Conservation (phyloP, 2,329 filamentous ascomycete species). For the Sporothrix mexicana region DNA sequence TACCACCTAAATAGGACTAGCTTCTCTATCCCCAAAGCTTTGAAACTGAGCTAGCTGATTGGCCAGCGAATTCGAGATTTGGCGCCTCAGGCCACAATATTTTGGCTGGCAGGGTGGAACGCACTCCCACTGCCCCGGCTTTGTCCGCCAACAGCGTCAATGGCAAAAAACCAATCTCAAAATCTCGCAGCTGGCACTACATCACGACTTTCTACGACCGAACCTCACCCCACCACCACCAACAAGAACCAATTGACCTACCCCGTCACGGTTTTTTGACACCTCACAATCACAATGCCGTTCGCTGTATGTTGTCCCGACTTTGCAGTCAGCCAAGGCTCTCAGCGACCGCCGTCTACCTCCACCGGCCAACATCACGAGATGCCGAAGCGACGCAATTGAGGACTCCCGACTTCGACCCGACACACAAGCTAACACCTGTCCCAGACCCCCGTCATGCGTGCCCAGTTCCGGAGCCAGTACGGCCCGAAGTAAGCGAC, state of each 20-base stretch:
- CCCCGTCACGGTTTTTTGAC: conserved; percentile 22
- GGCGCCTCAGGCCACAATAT: conserved; percentile 30
- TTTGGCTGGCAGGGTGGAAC: background rate
- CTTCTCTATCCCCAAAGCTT: conserved; percentile 10
- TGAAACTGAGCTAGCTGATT: conserved; percentile 37
- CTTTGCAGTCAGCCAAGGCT: too few relatives aligned
- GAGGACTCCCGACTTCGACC: background rate
- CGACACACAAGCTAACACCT: conserved; percentile 14
- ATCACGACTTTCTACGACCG: conserved; percentile 34
- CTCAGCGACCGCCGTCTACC: too few relatives aligned
- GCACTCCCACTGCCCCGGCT: conserved; percentile 40
- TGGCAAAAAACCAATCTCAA: conserved; percentile 32
- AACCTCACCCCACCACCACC: conserved; percentile 1
- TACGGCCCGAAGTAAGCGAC: conserved; percentile 69
- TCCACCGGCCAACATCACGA: background rate
- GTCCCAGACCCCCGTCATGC: conserved; percentile 55
- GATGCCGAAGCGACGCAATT: conserved; percentile 11
- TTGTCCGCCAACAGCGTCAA: conserved; percentile 40
- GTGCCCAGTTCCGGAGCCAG: conserved; percentile 62
- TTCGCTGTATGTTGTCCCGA: conserved; percentile 41
- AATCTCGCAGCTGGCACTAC: conserved; percentile 42
- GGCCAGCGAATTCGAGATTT: conserved; percentile 27
- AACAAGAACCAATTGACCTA: conserved; percentile 32
- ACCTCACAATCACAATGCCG: conserved; percentile 39
- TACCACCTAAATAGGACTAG: background rate